Conservation (phyloP, 495 filamentous ascomycete genomes). For the Talaromyces stipitatus region DNA sequence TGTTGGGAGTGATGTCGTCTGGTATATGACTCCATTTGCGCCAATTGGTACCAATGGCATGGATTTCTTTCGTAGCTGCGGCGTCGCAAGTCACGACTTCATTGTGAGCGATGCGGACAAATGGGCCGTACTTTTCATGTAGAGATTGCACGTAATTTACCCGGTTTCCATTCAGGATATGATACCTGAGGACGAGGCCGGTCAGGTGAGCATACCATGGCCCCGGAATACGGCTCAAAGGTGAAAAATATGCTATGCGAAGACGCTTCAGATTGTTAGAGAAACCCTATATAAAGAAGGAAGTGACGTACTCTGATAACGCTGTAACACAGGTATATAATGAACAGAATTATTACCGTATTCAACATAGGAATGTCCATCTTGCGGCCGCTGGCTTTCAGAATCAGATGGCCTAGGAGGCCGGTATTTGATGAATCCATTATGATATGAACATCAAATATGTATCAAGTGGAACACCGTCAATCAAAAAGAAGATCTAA, state of each 20-base stretch:
- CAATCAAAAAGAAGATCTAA: no score
- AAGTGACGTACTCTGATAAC: not conserved
- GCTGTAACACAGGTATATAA: not conserved
- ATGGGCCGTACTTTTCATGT: constrained; percentile 36
- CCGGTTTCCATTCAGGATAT: not conserved
- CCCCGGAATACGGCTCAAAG: not conserved
- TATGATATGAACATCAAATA: not conserved
- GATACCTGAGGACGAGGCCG: not conserved
- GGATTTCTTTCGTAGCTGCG: not conserved
- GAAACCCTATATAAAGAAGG: no score
- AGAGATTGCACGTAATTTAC: not conserved
- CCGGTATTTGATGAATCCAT: not conserved
- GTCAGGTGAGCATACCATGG: not conserved
- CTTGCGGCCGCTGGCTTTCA: not conserved
- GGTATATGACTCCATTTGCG: not conserved
- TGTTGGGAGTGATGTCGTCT: not conserved
- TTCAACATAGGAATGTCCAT: not conserved
- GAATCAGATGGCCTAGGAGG: not conserved
- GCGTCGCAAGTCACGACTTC: constrained; percentile 14
- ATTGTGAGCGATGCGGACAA: constrained; percentile 46
- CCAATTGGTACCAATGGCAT: not conserved
- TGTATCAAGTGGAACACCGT: not conserved
- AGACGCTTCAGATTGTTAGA: not conserved
- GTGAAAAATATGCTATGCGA: not conserved
- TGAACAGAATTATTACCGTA: not conserved